Base-by-base conservation (phyloP, 768 basidiomycete species). In the Termitomyces sp. region DNA sequence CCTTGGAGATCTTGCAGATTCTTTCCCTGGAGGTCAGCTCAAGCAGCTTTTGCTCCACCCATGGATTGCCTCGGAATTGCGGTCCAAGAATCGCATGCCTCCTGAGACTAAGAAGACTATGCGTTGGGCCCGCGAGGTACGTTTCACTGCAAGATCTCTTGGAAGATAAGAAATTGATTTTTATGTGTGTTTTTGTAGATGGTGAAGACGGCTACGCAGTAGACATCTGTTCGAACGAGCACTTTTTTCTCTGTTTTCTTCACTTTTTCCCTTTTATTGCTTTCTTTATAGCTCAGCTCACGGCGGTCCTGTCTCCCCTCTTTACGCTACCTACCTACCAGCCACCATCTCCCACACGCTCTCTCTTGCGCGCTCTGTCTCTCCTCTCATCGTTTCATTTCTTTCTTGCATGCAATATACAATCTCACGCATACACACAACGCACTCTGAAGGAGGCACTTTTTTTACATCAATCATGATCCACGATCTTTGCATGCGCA, bases 71-170 rank as follows among this genome's bases (percentile, higher is more conserved):
- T 73, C 74, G 21, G 85, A 92, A 61, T 73, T 95, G 63, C 83
- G 90, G 60, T 79, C 82, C 48, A 92, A 87, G 72, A 80, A 81
- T 43, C 85, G 91, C 23, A 84, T 88, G 76, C 81, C 84, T 7
- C 71, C 77, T 41, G 92, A 95, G 63, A 89, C 88, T 37, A 94
- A 89, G 82, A 90, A 86, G 79, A 92, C 90, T 3, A 77, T 93
- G 75, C 89, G 91, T 60, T 97, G 95, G 93, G 93, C 95, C 19
- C 84, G 90, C 53, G 94, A 97, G 83, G 94, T 95, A 62, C 53
- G 83, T 69, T 25, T 25, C 48, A 17, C 12, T 45, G 32, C 46
- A 60, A 17, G 35, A 23, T 25, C 29, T 27, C 41, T 47, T 44
- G 49, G 47, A 16, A 31, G 42, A 21, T 49, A 12, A 16, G 29